Percentiles rank a stretch among this genome's conserved stretches.
Conservation (phyloP, 2,329 filamentous ascomycete species). For the Calonectria naviculata region DNA sequence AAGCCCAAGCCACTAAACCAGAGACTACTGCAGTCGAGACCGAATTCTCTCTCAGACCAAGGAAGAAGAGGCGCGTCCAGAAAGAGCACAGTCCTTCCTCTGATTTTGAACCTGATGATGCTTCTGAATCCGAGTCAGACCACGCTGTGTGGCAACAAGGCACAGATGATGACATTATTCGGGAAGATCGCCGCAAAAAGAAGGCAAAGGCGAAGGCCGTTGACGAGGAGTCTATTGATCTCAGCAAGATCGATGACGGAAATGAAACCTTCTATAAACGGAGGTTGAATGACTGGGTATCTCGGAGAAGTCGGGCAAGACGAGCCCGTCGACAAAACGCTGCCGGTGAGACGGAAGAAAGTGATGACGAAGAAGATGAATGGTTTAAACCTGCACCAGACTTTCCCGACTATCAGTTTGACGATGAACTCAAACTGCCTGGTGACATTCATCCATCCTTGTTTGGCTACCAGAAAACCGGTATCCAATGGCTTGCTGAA, state of each 20-base stretch:
- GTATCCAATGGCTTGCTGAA: constrained; percentile 96
- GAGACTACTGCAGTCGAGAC: constrained; percentile 50
- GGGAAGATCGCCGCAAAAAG: constrained; percentile 54
- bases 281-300: constrained; percentile 81
- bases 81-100: constrained; percentile 54
- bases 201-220: constrained; percentile 49
- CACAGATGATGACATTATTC: constrained; percentile 52
- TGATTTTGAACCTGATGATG: constrained; percentile 55
- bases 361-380: constrained; percentile 65
- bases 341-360: constrained; percentile 51
- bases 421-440: constrained; percentile 82
- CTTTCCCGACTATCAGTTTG: constrained; percentile 78
- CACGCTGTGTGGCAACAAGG: constrained; percentile 51
- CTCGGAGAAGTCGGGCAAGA: constrained; percentile 56
- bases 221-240: constrained; percentile 57
- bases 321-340: constrained; percentile 52
- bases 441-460: constrained; percentile 93
- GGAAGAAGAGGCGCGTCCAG: constrained; percentile 64
- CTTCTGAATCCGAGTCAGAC: constrained; percentile 47
- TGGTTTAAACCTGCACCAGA: constrained; percentile 91
- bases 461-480: constrained; percentile 97
- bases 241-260: constrained; percentile 83
- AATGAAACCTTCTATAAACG: constrained; percentile 84
- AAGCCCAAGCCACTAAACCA: constrained; percentile 26
- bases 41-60: constrained; percentile 69